Evolutionary conservation across 1,139 yeast genomes (phyloP), one percentile per base, ranked within the genome.

Genomic region (Yarrowia galli): DNA sequence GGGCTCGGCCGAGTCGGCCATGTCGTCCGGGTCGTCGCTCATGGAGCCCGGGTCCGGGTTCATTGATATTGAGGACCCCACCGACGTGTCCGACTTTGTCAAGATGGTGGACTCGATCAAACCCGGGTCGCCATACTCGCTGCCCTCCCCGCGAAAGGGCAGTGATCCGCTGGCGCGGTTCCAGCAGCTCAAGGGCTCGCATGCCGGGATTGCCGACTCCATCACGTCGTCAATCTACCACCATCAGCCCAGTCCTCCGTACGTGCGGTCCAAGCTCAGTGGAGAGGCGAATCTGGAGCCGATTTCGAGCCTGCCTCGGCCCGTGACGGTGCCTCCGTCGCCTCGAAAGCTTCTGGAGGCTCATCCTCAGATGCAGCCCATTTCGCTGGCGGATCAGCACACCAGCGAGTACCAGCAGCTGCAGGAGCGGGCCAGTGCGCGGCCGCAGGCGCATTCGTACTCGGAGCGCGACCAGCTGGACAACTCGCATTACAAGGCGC

Each of bases 71-170:
- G 66, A 61, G 18, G 54, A 46, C 35, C 66, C 66, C 45, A 23
- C 56, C 28, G 56, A 48, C 23, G 54, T 46, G 54, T 61, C 66
- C 68, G 92, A 89, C 68, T 93, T 93, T 79, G 91, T 93, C 67
- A 84, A 87, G 71, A 82, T 92, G 85, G 85, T 93, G 65, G 98
- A 95, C 72, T 86, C 89, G 20, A 71, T 71, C n/a, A 58, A 58
- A 9, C 64, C 64, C 15, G 64, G 64, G 16, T 58, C 64, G 10
- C 66, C 66, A 6, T 36, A 46, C 45, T 46, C 43, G 28, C 56
- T 46, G 32, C 56, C 45, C 0, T 46, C 56, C 13, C 66, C 66
- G 4, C 60, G 70, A 23, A 36, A 67, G 56, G 60, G 43, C 35
- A 45, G 25, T 16, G 65, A 75, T 35, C 74, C 86, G 0, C 74